These are phyloP conservation scores for Syzygium malaccense DNA, from an alignment of 441 rosid species.

Conservation along the genomic window DNA sequence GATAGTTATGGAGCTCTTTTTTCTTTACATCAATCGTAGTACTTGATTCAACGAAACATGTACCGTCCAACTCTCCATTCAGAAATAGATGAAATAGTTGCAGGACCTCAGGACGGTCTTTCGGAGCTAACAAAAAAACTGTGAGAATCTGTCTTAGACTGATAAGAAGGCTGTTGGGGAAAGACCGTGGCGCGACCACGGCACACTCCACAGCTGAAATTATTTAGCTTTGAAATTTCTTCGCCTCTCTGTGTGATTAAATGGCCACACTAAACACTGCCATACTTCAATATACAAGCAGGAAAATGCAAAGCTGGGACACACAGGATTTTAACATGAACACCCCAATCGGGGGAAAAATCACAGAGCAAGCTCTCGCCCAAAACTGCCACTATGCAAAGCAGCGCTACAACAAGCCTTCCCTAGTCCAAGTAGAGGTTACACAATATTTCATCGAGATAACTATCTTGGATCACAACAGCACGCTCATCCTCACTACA, in stretches of 20 bases:
- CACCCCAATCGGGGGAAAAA: too few relatives aligned
- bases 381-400: neutral
- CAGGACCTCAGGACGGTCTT: too few relatives aligned
- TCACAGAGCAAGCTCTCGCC: neutral
- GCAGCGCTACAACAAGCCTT: neutral
- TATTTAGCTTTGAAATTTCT: too few relatives aligned
- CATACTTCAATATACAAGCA: too few relatives aligned
- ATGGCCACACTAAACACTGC: too few relatives aligned
- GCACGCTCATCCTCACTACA: neutral
- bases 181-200: neutral
- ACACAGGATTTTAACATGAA: too few relatives aligned
- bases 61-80: neutral
- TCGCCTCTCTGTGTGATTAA: too few relatives aligned
- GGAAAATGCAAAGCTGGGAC: too few relatives aligned
- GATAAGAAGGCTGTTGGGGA: neutral
- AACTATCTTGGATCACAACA: neutral
- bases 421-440: neutral
- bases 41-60: neutral
- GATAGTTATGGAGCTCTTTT: neutral
- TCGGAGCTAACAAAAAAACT: neutral
- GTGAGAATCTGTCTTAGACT: neutral
- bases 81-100: neutral
- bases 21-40: neutral
- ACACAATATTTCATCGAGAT: neutral
- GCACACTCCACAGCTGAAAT: too few relatives aligned